A percentile compares a stretch with the other conserved stretches of the same genome.
These are phyloP conservation scores for Pythium oligandrum DNA, from an alignment of 352 stramenopile species.

Conservation along the genomic window DNA sequence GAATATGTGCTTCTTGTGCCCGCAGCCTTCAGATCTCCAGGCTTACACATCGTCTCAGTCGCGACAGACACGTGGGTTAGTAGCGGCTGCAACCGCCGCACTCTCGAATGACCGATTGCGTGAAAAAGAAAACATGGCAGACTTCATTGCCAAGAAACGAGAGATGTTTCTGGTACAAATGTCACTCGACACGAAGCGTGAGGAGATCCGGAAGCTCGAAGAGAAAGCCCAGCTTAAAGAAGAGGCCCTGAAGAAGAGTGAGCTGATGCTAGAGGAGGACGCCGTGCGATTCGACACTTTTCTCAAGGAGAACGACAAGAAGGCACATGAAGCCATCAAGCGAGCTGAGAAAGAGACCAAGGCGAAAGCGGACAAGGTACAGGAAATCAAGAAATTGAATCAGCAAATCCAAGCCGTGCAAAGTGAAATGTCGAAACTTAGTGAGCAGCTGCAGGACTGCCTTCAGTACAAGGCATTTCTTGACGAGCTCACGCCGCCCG, in stretches of 20 bases:
- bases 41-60: constrained; percentile 64
- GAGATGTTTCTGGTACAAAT: constrained; percentile 97
- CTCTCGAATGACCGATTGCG: constrained; percentile 84
- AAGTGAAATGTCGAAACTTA: constrained; percentile 93
- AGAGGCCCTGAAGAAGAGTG: constrained; percentile 92
- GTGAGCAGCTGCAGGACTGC: constrained; percentile 92
- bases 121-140: constrained; percentile 94
- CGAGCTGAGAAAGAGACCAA: constrained; percentile 92
- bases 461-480: constrained; percentile 93
- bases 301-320: constrained; percentile 97
- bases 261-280: constrained; percentile 95
- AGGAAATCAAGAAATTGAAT: constrained; percentile 95
- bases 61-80: constrained; percentile 68
- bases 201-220: constrained; percentile 96
- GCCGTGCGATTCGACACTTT: constrained; percentile 95
- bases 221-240: constrained; percentile 95
- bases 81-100: constrained; percentile 70
- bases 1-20: not conserved
- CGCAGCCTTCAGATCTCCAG: constrained; percentile 34
- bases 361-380: constrained; percentile 91
- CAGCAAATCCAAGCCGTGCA: constrained; percentile 94
- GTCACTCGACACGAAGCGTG: constrained; percentile 94
- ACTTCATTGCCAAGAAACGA: constrained; percentile 95
- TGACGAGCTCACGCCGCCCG: constrained; percentile 85
- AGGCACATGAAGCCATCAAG: constrained; percentile 95